These are phyloP conservation scores for Larix sibirica DNA, from an alignment of 83 land plant genomes.

Conservation along the genomic window DNA sequence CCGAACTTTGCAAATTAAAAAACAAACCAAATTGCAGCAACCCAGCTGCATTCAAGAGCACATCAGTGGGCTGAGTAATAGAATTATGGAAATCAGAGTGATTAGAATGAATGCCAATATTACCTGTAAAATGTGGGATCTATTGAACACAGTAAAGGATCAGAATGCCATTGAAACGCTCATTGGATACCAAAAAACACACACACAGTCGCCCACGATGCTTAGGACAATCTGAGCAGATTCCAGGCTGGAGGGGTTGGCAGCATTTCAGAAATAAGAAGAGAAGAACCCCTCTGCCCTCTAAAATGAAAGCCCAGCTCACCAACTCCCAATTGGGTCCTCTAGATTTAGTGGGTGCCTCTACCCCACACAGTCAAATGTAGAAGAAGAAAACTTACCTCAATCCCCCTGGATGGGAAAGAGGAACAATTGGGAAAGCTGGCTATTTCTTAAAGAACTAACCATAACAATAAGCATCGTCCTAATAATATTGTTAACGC, in stretches of 20 bases:
- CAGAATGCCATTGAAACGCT: background rate
- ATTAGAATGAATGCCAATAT: background rate
- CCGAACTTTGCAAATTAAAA: background rate
- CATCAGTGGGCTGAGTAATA: background rate
- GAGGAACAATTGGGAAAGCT: slow-evolving; percentile 3
- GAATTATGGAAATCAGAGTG: background rate
- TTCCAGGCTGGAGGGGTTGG: background rate
- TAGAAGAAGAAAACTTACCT: background rate
- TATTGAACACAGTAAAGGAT: background rate
- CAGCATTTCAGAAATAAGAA: background rate
- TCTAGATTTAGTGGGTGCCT: background rate
- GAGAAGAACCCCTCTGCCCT: background rate
- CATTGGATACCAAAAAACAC: background rate
- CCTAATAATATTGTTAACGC: too few relatives aligned
- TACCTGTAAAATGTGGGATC: slow-evolving; percentile 15
- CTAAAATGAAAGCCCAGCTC: background rate
- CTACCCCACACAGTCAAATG: background rate
- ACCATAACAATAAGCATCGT: too few relatives aligned
- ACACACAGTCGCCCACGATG: background rate
- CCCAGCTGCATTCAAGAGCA: background rate
- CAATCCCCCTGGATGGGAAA: slow-evolving; percentile 2
- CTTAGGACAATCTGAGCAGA: background rate
- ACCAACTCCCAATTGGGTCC: background rate
- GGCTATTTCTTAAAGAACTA: background rate
- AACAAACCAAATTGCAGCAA: background rate